Evolutionary conservation across 2,329 filamentous ascomycete genomes (phyloP).

Genomic region (Metarhizium anisopliae): DNA sequence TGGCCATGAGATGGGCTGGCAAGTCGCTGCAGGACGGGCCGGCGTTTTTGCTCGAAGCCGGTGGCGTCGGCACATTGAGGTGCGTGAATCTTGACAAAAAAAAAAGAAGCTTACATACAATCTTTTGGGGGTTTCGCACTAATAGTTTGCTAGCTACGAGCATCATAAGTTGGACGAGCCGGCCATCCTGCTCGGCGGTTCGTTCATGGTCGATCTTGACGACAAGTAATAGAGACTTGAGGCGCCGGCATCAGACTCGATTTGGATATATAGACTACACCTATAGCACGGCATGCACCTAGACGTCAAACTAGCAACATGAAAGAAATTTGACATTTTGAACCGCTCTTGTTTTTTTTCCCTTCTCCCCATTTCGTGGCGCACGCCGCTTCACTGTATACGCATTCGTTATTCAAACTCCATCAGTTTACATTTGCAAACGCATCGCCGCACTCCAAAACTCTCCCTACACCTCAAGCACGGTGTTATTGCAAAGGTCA

Average conservation of each 20-base stretch:
- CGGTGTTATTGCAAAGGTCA: too few relatives aligned
- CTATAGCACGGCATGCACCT: not conserved
- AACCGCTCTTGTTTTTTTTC: too few relatives aligned
- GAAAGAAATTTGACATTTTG: too few relatives aligned
- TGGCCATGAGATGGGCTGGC: conserved; percentile 78
- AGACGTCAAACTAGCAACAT: too few relatives aligned
- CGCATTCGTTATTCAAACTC: too few relatives aligned
- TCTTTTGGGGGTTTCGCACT: not conserved
- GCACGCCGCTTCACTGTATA: too few relatives aligned
- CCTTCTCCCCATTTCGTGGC: too few relatives aligned
- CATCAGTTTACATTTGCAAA: too few relatives aligned
- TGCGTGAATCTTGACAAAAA: conserved; percentile 21
- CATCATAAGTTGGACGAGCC: conserved; percentile 71
- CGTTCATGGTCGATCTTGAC: conserved; percentile 45
- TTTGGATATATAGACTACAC: not conserved
- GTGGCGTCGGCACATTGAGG: conserved; percentile 76
- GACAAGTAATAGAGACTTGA: conserved; percentile 7
- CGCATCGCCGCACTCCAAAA: too few relatives aligned
- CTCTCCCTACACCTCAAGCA: too few relatives aligned
- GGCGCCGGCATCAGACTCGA: not conserved
- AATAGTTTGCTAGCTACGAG: conserved; percentile 52
- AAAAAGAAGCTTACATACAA: too few relatives aligned
- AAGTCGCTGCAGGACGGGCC: conserved; percentile 67
- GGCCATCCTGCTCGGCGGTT: conserved; percentile 68
- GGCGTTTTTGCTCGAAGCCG: conserved; percentile 75